A percentile compares a stretch with the other conserved stretches of the same genome.
phyloP scores from a whole-genome alignment of 23 red algal species.

The Gracilaria gracilis region DNA sequence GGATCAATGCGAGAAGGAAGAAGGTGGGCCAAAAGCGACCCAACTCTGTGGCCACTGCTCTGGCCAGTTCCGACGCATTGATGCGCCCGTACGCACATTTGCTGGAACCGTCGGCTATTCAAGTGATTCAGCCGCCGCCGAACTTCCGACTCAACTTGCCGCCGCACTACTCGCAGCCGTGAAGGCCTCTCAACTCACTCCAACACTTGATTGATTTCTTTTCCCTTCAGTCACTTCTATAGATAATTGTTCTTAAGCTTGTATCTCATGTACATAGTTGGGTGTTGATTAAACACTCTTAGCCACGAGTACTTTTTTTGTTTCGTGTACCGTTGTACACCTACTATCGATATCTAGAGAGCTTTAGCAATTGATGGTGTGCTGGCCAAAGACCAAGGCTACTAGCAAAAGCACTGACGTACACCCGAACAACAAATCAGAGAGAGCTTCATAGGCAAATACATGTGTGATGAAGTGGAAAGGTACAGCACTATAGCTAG shows the following conservation, averaged over 20 bases:
- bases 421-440: not conserved
- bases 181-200: not conserved
- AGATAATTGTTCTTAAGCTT: constrained; percentile 9
- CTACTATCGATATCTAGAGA: not conserved
- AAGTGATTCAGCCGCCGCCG: constrained; percentile 53
- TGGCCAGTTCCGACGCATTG: constrained; percentile 26
- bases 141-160: constrained; percentile 66
- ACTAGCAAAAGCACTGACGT: not conserved
- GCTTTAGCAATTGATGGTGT: not conserved
- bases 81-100: constrained; percentile 31
- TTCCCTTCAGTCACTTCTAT: not conserved
- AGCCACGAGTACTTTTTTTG: not conserved
- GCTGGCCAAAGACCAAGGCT: not conserved
- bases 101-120: constrained; percentile 2
- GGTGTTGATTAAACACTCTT: not conserved
- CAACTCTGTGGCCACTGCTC: constrained; percentile 38
- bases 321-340: not conserved
- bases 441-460: not conserved
- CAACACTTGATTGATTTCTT: not conserved
- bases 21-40: constrained; percentile 39
- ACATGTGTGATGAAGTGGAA: not conserved
- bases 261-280: constrained; percentile 7
- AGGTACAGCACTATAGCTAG: not conserved
- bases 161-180: constrained; percentile 48
- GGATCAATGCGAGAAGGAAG: constrained; percentile 73